Evolutionary conservation across 1,139 yeast species (phyloP).

Genomic region (Geotrichum phurueaensis): DNA sequence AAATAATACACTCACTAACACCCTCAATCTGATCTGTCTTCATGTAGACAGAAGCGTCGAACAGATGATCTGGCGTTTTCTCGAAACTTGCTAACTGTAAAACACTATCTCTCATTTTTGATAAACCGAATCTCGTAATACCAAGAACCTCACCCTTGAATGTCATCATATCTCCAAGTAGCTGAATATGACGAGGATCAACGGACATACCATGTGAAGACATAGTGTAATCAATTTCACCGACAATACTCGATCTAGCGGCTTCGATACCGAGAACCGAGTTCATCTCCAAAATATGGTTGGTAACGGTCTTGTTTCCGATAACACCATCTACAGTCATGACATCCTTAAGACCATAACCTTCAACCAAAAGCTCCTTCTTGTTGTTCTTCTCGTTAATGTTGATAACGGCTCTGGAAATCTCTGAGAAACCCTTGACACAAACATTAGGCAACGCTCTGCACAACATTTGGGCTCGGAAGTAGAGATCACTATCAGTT

Average conservation of each 20-base stretch:
- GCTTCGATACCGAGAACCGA: slow-evolving; percentile 96
- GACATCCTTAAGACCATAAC: slow-evolving; percentile 91
- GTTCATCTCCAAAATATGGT: slow-evolving; percentile 86
- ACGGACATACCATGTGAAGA: slow-evolving; percentile 99
- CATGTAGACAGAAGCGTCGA: slow-evolving; percentile 97
- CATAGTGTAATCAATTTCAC: slow-evolving; percentile 96
- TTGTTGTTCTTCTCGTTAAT: slow-evolving; percentile 76
- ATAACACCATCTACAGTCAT: slow-evolving; percentile 97
- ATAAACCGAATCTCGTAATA: slow-evolving; percentile 93
- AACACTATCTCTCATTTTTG: slow-evolving; percentile 98
- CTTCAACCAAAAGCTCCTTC: slow-evolving; percentile 91
- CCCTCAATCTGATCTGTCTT: slow-evolving; percentile 95
- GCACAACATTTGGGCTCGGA: slow-evolving; percentile 83
- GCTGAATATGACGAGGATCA: slow-evolving; percentile 98
- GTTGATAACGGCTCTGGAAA: slow-evolving; percentile 93
- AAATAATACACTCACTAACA: slow-evolving; percentile 93
- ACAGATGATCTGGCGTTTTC: slow-evolving; percentile 95
- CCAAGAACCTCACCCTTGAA: slow-evolving; percentile 98
- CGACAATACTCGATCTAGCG: slow-evolving; percentile 85
- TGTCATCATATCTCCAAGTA: slow-evolving; percentile 97
- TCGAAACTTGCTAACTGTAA: slow-evolving; percentile 95
- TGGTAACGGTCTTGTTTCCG: slow-evolving; percentile 80
- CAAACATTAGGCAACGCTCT: slow-evolving; percentile 81
- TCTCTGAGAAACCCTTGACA: slow-evolving; percentile 87
- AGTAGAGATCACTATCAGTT: slow-evolving; percentile 60